phyloP scores from a whole-genome alignment of 768 basidiomycete species.

The Trametes cinnabarina region DNA sequence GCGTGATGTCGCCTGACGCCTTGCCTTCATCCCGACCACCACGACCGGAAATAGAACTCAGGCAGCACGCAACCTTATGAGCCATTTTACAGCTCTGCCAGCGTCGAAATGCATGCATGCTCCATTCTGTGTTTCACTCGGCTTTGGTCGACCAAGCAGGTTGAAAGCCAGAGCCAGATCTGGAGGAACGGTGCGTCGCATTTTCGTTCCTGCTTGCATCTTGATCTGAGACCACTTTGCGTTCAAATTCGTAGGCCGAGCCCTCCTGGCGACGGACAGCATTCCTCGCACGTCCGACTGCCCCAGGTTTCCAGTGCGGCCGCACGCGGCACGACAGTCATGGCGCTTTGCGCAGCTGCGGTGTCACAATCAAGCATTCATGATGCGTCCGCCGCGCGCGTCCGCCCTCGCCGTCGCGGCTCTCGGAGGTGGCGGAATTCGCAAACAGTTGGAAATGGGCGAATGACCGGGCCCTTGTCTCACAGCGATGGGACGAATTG shows the following conservation, averaged over 20 bases:
- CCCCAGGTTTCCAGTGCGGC: neutral
- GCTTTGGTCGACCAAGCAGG: neutral
- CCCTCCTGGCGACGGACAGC: neutral
- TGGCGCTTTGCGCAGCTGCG: neutral
- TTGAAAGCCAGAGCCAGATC: neutral
- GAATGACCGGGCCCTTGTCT: neutral
- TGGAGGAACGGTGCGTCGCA: neutral
- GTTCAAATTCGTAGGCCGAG: neutral
- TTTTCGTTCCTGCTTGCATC: neutral
- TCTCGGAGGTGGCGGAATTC: neutral
- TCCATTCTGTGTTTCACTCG: neutral
- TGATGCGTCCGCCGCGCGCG: neutral
- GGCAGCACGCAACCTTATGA: neutral
- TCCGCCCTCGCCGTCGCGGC: neutral
- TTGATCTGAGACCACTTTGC: slow-evolving; percentile 1
- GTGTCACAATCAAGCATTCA: slow-evolving; percentile 11
- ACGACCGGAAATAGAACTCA: neutral
- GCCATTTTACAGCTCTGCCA: neutral
- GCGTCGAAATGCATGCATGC: neutral
- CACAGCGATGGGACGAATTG: slow-evolving; percentile 3
- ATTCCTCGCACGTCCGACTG: neutral
- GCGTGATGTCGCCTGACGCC: neutral
- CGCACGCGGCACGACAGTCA: neutral
- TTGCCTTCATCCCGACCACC: neutral
- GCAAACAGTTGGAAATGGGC: neutral